Percentiles rank a stretch among this genome's conserved stretches.
Conservation (phyloP, 495 filamentous ascomycete species). For the Sporormia fimetaria region DNA sequence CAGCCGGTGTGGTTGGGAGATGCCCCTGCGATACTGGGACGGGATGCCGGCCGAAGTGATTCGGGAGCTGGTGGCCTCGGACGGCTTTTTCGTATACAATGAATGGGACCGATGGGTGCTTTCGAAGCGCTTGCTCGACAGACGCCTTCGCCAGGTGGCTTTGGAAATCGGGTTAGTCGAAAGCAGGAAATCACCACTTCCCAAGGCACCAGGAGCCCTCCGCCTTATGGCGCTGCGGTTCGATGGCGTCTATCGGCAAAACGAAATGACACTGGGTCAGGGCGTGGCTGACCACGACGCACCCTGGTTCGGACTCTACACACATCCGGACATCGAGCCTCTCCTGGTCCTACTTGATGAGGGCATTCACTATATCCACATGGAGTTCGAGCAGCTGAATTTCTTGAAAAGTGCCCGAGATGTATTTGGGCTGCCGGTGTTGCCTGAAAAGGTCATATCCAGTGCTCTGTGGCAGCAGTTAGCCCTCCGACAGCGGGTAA, state of each 20-base stretch:
- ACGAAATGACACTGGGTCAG: constrained; percentile 24
- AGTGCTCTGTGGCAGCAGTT: constrained; percentile 47
- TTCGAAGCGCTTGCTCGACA: constrained; percentile 43
- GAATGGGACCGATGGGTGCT: constrained; percentile 51
- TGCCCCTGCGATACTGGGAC: constrained; percentile 47
- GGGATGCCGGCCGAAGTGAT: constrained; percentile 46
- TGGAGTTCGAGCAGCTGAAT: constrained; percentile 48
- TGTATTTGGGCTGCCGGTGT: constrained; percentile 42
- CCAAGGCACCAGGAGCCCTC: constrained; percentile 34
- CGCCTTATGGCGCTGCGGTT: constrained; percentile 39
- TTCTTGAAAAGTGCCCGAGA: constrained; percentile 42
- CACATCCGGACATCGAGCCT: constrained; percentile 43
- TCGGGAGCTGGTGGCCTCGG: constrained; percentile 47
- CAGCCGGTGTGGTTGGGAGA: constrained; percentile 50
- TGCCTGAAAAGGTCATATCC: constrained; percentile 42
- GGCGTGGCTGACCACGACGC: constrained; percentile 35
- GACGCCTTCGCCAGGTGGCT: constrained; percentile 37
- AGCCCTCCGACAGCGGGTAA: constrained; percentile 43
- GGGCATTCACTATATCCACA: constrained; percentile 51
- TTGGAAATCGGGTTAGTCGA: constrained; percentile 36
- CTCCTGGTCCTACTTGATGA: constrained; percentile 46
- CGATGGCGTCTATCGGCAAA: constrained; percentile 38
- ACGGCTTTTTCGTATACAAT: constrained; percentile 48
- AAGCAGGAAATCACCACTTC: constrained; percentile 26
- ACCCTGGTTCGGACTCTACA: constrained; percentile 38